phyloP scores from a whole-genome alignment of 2,329 filamentous ascomycete species.

The Orbilia blumenaviensis region DNA sequence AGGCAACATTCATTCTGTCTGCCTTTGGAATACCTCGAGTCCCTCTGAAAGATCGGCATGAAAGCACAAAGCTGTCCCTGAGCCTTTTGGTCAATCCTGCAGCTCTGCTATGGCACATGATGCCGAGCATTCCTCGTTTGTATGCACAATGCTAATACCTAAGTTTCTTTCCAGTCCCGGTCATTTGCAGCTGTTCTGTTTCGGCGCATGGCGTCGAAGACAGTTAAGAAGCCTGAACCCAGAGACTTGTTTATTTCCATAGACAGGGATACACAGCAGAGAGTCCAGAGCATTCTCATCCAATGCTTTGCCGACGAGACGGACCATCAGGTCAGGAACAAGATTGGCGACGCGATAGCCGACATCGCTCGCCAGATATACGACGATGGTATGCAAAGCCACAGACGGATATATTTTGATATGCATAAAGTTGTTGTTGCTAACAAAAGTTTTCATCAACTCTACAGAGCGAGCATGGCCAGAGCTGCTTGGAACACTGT shows the following conservation, averaged over 20 bases:
- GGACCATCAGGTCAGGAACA: slow-evolving; percentile 81
- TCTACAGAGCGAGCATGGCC: slow-evolving; percentile 81
- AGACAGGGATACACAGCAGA: slow-evolving; percentile 61
- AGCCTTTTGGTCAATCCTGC: background rate
- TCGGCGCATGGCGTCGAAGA: slow-evolving; percentile 89
- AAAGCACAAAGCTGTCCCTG: background rate
- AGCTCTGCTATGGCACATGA: background rate
- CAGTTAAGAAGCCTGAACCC: slow-evolving; percentile 71
- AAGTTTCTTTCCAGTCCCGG: slow-evolving; percentile 72
- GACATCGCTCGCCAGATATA: slow-evolving; percentile 95
- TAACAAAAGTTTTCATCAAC: background rate
- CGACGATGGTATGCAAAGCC: slow-evolving; percentile 76
- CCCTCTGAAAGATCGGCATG: background rate
- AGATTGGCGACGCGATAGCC: slow-evolving; percentile 96
- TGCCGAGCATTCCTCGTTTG: background rate
- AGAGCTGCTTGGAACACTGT: slow-evolving; percentile 84
- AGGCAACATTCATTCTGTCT: background rate
- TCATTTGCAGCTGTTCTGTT: slow-evolving; percentile 95
- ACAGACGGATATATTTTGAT: no score
- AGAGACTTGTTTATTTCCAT: slow-evolving; percentile 88
- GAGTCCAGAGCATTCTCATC: slow-evolving; percentile 55
- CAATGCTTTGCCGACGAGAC: slow-evolving; percentile 67
- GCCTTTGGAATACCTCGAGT: background rate
- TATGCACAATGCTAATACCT: slow-evolving; percentile 20
- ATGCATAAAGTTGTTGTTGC: no score